A percentile compares a stretch with the other conserved stretches of the same genome.
These are phyloP conservation scores for Oxalis stricta DNA, from an alignment of 441 rosid genomes.

Conservation along the genomic window DNA sequence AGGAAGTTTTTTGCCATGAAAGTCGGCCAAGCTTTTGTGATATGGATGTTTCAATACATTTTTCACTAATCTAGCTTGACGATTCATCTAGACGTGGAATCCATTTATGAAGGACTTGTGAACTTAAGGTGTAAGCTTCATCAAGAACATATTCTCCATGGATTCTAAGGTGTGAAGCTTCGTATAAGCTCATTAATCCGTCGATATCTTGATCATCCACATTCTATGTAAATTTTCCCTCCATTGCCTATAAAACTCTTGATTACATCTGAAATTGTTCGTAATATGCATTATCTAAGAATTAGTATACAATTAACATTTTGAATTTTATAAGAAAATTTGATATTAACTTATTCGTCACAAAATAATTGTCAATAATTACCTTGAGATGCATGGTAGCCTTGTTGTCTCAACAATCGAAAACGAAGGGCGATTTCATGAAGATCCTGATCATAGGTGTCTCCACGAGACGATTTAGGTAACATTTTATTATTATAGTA, in stretches of 20 bases:
- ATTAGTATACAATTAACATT: neutral
- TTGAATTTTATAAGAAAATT: neutral
- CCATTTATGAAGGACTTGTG: slow-evolving; percentile 12
- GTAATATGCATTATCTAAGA: too few relatives aligned
- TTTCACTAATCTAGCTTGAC: slow-evolving; percentile 6
- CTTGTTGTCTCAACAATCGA: slow-evolving; percentile 46
- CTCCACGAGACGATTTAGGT: too few relatives aligned
- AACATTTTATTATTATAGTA: too few relatives aligned
- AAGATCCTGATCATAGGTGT: slow-evolving; percentile 9
- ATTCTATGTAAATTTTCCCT: slow-evolving; percentile 10
- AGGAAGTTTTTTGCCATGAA: slow-evolving; percentile 14
- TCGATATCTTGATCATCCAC: slow-evolving; percentile 12
- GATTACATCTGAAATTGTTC: slow-evolving; percentile 43
- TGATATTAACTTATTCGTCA: too few relatives aligned
- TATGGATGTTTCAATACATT: slow-evolving; percentile 24
- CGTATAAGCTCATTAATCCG: slow-evolving; percentile 23
- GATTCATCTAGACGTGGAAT: neutral
- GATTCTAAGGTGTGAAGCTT: slow-evolving; percentile 26
- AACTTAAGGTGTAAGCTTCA: slow-evolving; percentile 15
- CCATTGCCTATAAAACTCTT: slow-evolving; percentile 15
- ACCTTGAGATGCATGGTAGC: slow-evolving; percentile 30
- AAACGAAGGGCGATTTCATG: slow-evolving; percentile 31
- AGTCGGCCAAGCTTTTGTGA: slow-evolving; percentile 29
- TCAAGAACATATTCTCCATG: slow-evolving; percentile 26
- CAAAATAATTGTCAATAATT: neutral